Percentiles rank a stretch among this genome's conserved stretches.
Evolutionary conservation across 2,329 filamentous ascomycete species (phyloP).

Genomic region (Leptographium procerum): DNA sequence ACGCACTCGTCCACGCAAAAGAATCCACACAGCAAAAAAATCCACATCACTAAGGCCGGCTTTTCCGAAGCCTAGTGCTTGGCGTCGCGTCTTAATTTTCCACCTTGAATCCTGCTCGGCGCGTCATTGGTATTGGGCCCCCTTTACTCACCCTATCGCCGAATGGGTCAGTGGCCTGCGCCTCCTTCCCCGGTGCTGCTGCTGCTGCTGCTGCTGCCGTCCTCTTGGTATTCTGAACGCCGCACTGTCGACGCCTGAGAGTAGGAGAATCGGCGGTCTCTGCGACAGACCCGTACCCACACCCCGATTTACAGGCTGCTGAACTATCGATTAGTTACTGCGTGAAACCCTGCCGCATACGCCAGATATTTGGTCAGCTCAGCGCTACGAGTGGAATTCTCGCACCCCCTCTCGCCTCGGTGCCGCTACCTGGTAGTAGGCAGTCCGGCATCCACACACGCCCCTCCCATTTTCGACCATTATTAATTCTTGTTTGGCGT

Average conservation of each 20-base stretch:
- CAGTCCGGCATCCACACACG: neutral
- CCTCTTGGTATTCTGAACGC: neutral
- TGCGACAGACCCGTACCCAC: neutral
- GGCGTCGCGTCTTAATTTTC: slow-evolving; percentile 3
- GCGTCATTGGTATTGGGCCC: neutral
- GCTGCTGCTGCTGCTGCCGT: neutral
- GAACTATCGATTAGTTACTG: slow-evolving; percentile 1
- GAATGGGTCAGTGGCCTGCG: slow-evolving; percentile 1
- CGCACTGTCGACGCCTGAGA: neutral
- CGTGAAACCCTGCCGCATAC: neutral
- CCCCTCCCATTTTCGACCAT: neutral
- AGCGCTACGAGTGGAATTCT: neutral
- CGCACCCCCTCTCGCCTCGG: neutral
- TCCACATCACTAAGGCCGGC: slow-evolving; percentile 2
- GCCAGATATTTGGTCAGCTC: neutral
- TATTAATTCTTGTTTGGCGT: neutral
- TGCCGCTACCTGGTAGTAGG: neutral
- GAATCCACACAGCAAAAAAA: neutral
- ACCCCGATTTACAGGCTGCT: slow-evolving; percentile 1
- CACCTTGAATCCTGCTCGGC: neutral
- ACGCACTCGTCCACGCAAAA: neutral
- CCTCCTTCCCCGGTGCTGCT: neutral
- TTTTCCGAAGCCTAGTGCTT: slow-evolving; percentile 2
- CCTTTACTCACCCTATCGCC: neutral
- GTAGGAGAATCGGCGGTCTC: neutral